A percentile compares a stretch with the other conserved stretches of the same genome.
Conservation (phyloP, 805 yeast genomes). For the Candida jianshihensis region DNA sequence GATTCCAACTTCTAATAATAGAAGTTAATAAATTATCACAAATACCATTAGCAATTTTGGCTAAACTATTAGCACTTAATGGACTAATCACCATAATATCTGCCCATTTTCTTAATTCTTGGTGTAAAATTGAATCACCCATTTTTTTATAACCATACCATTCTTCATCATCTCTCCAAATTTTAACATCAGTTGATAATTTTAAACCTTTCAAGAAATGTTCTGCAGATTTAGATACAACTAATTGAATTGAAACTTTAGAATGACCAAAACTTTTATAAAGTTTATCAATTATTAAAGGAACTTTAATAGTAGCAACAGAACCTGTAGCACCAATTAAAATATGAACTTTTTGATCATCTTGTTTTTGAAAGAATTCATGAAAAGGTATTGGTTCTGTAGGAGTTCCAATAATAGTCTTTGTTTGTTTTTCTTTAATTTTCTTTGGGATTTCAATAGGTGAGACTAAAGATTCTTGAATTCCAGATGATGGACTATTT, state of each 20-base stretch:
- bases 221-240: conserved; percentile 71
- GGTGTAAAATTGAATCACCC: conserved; percentile 72
- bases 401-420: conserved; percentile 49
- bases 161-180: conserved; percentile 82
- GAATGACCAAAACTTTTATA: conserved; percentile 71
- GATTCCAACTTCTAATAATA: conserved; percentile 74
- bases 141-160: conserved; percentile 49
- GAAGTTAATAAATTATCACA: conserved; percentile 72
- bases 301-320: conserved; percentile 93
- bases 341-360: conserved; percentile 82
- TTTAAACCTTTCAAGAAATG: conserved; percentile 60
- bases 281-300: conserved; percentile 79
- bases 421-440: conserved; percentile 30
- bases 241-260: conserved; percentile 75
- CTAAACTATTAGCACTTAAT: conserved; percentile 69
- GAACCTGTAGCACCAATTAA: conserved; percentile 92
- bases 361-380: conserved; percentile 61
- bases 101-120: conserved; percentile 80
- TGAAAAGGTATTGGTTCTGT: conserved; percentile 71
- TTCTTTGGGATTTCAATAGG: conserved; percentile 22
- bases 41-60: conserved; percentile 69
- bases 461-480: conserved; percentile 2
- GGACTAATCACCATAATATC: conserved; percentile 74
- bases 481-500: conserved; percentile 1
- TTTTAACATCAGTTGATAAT: conserved; percentile 66